These are phyloP conservation scores for Bruguiera parviflora DNA, from an alignment of 345 rosid genomes.

Conservation along the genomic window DNA sequence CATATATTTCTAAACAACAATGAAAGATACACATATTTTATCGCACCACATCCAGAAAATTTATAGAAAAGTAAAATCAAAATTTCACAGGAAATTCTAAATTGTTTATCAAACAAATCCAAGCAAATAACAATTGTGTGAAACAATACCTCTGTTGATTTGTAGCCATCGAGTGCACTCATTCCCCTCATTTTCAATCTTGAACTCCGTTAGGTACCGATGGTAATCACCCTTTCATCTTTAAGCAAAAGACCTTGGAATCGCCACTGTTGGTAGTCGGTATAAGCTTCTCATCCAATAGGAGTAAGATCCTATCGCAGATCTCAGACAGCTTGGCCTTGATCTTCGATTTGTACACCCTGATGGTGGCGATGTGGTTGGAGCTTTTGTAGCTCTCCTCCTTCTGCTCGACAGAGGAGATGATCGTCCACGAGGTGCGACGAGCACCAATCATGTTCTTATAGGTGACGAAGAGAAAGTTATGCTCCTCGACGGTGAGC, in stretches of 20 bases:
- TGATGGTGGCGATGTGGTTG: constrained; percentile 26
- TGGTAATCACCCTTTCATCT: constrained; percentile 40
- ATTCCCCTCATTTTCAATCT: no score
- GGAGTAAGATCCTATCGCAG: constrained; percentile 31
- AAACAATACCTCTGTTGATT: constrained; percentile 18
- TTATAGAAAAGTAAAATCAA: no score
- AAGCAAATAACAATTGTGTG: no score
- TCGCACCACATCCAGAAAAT: no score
- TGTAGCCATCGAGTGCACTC: no score
- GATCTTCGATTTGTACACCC: constrained; percentile 29
- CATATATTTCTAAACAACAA: no score
- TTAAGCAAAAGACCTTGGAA: constrained; percentile 34
- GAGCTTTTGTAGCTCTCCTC: constrained; percentile 33
- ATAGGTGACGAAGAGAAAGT: neutral
- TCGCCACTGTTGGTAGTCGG: constrained; percentile 22
- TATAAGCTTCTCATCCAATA: constrained; percentile 27
- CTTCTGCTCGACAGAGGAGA: constrained; percentile 34
- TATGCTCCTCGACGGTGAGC: neutral
- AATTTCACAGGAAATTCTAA: no score
- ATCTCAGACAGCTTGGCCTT: constrained; percentile 32
- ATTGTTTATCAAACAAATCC: no score
- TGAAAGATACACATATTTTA: no score
- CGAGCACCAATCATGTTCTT: neutral
- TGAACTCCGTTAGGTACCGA: constrained; percentile 33
- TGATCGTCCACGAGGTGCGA: neutral